Evolutionary conservation across 2,329 filamentous ascomycete genomes (phyloP), one percentile per base, ranked within the genome.

Genomic region (Tolypocladium guangdongense): DNA sequence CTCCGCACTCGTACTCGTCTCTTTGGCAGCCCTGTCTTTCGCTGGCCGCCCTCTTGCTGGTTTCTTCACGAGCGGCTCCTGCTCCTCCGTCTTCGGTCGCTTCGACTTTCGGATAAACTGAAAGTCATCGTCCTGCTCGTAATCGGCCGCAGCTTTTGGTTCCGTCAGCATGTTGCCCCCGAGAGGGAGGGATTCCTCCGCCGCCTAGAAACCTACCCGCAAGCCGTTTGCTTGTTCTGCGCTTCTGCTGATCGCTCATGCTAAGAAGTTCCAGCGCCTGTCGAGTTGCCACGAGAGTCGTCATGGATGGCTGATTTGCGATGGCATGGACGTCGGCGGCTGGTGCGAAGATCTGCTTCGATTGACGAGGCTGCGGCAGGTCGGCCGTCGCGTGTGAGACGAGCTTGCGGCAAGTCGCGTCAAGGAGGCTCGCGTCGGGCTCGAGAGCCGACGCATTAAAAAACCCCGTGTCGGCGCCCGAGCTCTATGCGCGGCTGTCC

Each of bases 91-190:
- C 70, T 86, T 89, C 56, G 77, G 75, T 63, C 80, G 72, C 64
- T 87, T 87, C 12, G 83, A 75, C 57, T 78, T 83, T 60, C 87
- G 81, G 58, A 84, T 82, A 66, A 90, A 91, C 54, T 82, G 75
- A 62, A 91, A 91, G 57, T 88, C 88, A 62, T 87, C 87, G 72
- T 88, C 84, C 63, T 87, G 80, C 67, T 91, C 87, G 62, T 88
- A 85, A 51, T 71, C 67, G 46, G 63, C 62, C 56, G 64, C 64
- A 57, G 71, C 73, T 73, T 57, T 36, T 35, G n/a, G 16, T 27
- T 24, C 16, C 24, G 54, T 63, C 56, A 63, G 60, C 50, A 56
- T 32, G 12, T 32, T 8, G 4, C 10, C 2, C 43, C 43, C 43
- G 18, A 4, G 18, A 32, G 2, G 27, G n/a, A 18, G 43, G 18